Evolutionary conservation across 2,329 filamentous ascomycete genomes (phyloP).

Genomic region (Mycosphaerella arachidis): DNA sequence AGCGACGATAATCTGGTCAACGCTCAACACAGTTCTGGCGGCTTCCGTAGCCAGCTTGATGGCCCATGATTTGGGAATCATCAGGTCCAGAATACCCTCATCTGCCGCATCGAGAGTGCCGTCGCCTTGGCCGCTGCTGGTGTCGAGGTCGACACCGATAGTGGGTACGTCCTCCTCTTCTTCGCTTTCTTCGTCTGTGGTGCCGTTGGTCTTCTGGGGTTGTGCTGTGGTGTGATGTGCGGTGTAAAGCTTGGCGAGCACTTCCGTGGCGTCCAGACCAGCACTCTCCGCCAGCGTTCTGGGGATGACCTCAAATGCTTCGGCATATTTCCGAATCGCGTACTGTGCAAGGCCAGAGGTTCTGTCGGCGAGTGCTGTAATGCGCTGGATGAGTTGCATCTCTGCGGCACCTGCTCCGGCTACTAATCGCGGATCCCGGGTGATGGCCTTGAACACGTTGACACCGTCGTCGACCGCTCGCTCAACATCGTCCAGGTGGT

Average conservation of each 20-base stretch:
- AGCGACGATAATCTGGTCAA: constrained; percentile 98
- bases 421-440: constrained; percentile 83
- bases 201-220: constrained; percentile 15
- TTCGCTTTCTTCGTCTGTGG: constrained; percentile 33
- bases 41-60: constrained; percentile 96
- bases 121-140: constrained; percentile 74
- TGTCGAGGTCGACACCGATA: constrained; percentile 92
- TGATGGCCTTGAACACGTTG: constrained; percentile 98
- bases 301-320: constrained; percentile 96
- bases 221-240: constrained; percentile 55
- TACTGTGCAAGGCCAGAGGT: constrained; percentile 91
- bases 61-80: constrained; percentile 91
- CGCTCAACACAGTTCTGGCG: constrained; percentile 85
- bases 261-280: constrained; percentile 94
- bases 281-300: constrained; percentile 91
- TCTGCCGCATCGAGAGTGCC: constrained; percentile 83
- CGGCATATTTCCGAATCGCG: constrained; percentile 93
- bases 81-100: constrained; percentile 84
- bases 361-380: constrained; percentile 85
- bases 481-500: constrained; percentile 95
- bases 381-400: constrained; percentile 86
- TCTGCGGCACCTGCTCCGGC: constrained; percentile 93
- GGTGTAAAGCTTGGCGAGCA: constrained; percentile 85
- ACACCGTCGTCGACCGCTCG: constrained; percentile 96
- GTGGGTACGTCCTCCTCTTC: constrained; percentile 75